phyloP scores from a whole-genome alignment of 2,329 filamentous ascomycete species.

The Diaporthe sp. region DNA sequence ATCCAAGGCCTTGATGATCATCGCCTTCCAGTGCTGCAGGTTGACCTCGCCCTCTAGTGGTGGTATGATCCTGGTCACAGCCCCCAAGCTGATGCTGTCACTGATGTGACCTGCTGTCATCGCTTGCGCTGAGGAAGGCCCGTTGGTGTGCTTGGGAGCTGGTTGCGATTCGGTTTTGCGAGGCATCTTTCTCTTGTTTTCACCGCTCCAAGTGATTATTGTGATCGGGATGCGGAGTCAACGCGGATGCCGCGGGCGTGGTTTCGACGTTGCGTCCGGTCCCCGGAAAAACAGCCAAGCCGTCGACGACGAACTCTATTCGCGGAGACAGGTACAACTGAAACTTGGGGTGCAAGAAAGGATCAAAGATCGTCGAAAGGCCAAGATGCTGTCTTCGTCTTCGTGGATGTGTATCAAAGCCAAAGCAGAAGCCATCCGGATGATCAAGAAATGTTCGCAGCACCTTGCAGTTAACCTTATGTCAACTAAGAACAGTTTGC shows the following conservation, averaged over 20 bases:
- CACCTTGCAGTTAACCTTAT: background rate
- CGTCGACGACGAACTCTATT: constrained; percentile 3
- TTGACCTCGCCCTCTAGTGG: constrained; percentile 7
- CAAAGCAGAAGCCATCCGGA: background rate
- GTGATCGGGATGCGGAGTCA: constrained; percentile 1
- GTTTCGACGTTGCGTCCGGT: constrained; percentile 14
- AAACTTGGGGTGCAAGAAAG: background rate
- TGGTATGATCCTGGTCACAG: background rate
- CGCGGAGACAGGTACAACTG: background rate
- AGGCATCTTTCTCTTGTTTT: constrained; percentile 8
- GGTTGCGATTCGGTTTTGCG: constrained; percentile 1
- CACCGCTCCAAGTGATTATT: background rate
- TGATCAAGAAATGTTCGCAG: background rate
- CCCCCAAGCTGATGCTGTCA: constrained; percentile 17
- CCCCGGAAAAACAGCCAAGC: background rate
- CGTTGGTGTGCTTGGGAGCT: background rate
- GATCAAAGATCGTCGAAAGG: background rate
- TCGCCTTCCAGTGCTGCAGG: constrained; percentile 22
- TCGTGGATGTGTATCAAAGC: background rate
- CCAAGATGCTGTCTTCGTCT: background rate
- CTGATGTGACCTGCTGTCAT: background rate
- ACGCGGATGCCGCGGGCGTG: background rate
- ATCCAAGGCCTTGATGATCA: background rate
- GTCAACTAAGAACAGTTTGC: background rate
- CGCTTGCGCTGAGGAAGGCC: background rate